These are phyloP conservation scores for Jaapia argillacea DNA, from an alignment of 768 basidiomycete species.

Conservation along the genomic window DNA sequence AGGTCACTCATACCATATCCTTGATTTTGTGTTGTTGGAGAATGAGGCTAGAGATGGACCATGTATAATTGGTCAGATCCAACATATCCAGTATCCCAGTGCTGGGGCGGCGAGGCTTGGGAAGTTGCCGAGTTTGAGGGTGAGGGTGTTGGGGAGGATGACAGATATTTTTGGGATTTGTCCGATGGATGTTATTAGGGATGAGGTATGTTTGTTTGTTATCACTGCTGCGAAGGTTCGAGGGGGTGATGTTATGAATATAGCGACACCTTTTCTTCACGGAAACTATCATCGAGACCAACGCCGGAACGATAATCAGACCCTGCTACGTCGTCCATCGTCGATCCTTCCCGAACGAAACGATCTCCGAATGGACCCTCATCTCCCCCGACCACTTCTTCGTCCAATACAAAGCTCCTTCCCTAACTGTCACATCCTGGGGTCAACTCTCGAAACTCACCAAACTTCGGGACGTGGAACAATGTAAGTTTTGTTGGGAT, in stretches of 20 bases:
- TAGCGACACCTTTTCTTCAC: constrained; percentile 60
- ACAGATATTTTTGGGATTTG: constrained; percentile 25
- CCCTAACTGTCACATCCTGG: neutral
- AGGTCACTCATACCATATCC: constrained; percentile 42
- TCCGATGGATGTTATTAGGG: constrained; percentile 31
- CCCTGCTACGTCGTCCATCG: constrained; percentile 38
- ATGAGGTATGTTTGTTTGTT: constrained; percentile 63
- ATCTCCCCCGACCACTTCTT: constrained; percentile 52
- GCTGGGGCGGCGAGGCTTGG: neutral
- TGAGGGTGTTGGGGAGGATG: constrained; percentile 39
- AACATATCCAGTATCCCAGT: constrained; percentile 13
- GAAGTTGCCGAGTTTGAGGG: neutral
- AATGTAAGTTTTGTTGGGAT: neutral
- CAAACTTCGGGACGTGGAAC: neutral
- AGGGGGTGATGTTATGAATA: too few relatives aligned
- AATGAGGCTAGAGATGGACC: constrained; percentile 37
- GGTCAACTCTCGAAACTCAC: neutral
- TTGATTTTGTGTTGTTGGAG: constrained; percentile 51
- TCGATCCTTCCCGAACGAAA: neutral
- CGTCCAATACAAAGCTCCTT: constrained; percentile 10
- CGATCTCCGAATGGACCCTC: neutral
- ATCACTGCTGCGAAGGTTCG: too few relatives aligned
- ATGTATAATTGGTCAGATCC: constrained; percentile 47
- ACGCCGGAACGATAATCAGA: constrained; percentile 30
- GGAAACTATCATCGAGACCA: constrained; percentile 26